Conservation (phyloP, 805 yeast species). For the Grigorovia transvaalensis region DNA sequence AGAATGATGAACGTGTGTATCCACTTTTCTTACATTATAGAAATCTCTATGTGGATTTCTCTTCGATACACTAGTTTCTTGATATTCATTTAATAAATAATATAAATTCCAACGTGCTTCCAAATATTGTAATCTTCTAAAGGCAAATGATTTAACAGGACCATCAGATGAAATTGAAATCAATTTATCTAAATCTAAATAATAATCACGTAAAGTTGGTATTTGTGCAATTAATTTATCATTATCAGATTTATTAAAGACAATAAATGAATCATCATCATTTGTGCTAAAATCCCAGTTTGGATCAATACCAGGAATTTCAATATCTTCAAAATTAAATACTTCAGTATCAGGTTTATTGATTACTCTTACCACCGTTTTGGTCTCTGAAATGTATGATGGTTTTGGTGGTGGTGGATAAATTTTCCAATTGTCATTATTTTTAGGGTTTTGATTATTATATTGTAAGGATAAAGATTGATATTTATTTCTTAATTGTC, state of each 20-base stretch:
- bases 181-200: constrained; percentile 67
- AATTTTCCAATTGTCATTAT: constrained; percentile 58
- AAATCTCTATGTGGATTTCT: constrained; percentile 86
- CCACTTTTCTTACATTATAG: constrained; percentile 35
- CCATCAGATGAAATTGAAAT: constrained; percentile 81
- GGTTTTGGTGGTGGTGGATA: constrained; percentile 95
- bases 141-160: constrained; percentile 93
- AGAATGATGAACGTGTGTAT: constrained; percentile 94
- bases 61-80: constrained; percentile 83
- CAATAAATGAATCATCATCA: constrained; percentile 62
- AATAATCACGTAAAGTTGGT: constrained; percentile 81
- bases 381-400: constrained; percentile 58
- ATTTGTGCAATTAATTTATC: constrained; percentile 40
- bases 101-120: constrained; percentile 97
- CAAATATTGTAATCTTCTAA: constrained; percentile 80
- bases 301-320: constrained; percentile 32
- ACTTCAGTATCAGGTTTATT: constrained; percentile 34
- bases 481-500: constrained; percentile 68
- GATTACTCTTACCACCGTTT: constrained; percentile 36
- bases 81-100: constrained; percentile 78
- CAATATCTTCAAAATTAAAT: constrained; percentile 34
- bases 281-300: constrained; percentile 52
- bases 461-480: constrained; percentile 61
- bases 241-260: constrained; percentile 30
- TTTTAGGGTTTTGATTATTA: constrained; percentile 76